Percentiles rank a stretch among this genome's conserved stretches.
phyloP scores from a whole-genome alignment of 2,329 filamentous ascomycete species.

The Xylogone sp. region DNA sequence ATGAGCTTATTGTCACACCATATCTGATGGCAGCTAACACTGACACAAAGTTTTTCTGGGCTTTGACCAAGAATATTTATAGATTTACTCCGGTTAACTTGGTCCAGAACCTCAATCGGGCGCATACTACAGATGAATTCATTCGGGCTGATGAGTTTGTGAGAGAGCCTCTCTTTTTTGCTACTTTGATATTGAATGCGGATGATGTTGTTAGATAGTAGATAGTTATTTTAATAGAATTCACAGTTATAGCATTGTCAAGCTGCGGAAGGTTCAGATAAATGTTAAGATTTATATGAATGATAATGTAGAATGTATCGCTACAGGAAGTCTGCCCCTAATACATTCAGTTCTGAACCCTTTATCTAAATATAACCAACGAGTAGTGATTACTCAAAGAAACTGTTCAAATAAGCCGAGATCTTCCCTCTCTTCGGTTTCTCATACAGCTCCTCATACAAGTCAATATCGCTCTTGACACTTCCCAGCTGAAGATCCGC shows the following conservation, averaged over 20 bases:
- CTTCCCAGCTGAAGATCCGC: constrained; percentile 25
- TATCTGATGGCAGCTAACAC: constrained; percentile 8
- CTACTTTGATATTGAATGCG: constrained; percentile 23
- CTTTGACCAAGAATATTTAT: constrained; percentile 32
- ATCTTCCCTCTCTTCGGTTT: constrained; percentile 1
- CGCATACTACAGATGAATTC: constrained; percentile 12
- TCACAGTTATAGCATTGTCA: no score
- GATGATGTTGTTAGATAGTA: constrained; percentile 7
- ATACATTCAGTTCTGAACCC: no score
- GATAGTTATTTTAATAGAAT: neutral
- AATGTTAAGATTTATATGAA: no score
- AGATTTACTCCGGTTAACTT: constrained; percentile 28
- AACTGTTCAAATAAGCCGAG: constrained; percentile 1
- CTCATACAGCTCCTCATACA: constrained; percentile 3
- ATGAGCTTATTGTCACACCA: constrained; percentile 5
- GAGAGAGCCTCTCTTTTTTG: constrained; percentile 24
- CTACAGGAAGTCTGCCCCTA: no score
- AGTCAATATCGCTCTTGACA: constrained; percentile 8
- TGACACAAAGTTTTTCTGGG: constrained; percentile 18
- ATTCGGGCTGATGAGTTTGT: constrained; percentile 24
- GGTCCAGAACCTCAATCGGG: constrained; percentile 2
- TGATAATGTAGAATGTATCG: no score
- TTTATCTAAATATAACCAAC: no score
- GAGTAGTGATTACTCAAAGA: constrained; percentile 9
- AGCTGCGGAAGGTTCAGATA: no score